Evolutionary conservation across 169 alveolate species (phyloP), one percentile per base, ranked within the genome.

Genomic region (Miamiensis avidus): DNA sequence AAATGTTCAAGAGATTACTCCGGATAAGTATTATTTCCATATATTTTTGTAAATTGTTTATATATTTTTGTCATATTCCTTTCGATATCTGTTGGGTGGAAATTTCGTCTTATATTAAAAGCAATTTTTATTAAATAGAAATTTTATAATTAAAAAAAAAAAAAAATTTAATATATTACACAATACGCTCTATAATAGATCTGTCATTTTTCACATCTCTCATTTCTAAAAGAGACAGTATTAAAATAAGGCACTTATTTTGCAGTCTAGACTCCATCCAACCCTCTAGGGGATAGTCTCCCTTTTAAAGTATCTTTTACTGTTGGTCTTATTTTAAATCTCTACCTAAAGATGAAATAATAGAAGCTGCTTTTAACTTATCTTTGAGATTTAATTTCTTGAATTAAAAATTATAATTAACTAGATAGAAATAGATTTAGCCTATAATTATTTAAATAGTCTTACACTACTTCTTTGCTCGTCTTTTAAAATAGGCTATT

Each of bases 211-310:
- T 31, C 0, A 86, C 75, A 4, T 79, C 82, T 81, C 90, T 86
- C 82, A 73, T 49, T 75, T 86, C 90, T 1, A 86, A 76, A 25
- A 86, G 69, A 30, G 82, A 65, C 75, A 86, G 34, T n/a, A 86
- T 65, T 34, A 86, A 31, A 29, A 86, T 86, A 26, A 86, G 30
- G 33, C 90, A 86, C 75, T 86, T 86, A 31, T 83, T 86, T 76
- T 86, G 29, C 78, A 86, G 34, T 86, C 90, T 86, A 27, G 77
- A 82, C 28, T 79, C 65, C 84, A 74, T n/a, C 90, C 90, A 86
- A 25, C 65, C 27, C 25, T 74, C 75, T 25, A 86, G 76, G 33
- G 74, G 82, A 25, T 34, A 28, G 29, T 75, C 34, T 34, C 49
- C 75, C 20, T 82, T 26, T 32, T 31, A 27, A 28, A 73, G 74